Evolutionary conservation across 805 yeast species (phyloP), one percentile per base, ranked within the genome.

Genomic region (Kodamaea nitidulidarum): DNA sequence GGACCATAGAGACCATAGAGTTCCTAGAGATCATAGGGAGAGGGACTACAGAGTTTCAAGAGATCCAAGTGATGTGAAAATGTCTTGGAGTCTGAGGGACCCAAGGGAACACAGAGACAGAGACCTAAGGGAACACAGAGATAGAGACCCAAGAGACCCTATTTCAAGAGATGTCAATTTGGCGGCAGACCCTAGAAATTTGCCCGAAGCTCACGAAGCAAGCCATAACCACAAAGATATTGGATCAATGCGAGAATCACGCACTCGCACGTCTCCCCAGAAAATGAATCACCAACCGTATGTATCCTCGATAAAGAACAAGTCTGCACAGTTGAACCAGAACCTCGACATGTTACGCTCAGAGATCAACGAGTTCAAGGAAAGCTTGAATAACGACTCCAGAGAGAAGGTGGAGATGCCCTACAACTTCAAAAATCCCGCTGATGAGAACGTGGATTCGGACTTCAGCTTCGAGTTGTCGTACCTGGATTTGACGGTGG

Each of bases 361-460:
- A 17, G 74, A 68, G 44, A 67, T 68, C 44, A 67, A 68, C 44
- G 73, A 68, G 41, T 68, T 68, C 44, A 68, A 67, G 38, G 73
- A 67, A 39, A 65, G 69, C 39, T 55, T 68, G 43, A 57, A 58
- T 27, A 43, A 48, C 7, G 68, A 63, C 18, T 37, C 45, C 1
- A 26, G 17, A 6, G 39, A 24, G 15, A 39, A 33, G 27, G 29
- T 29, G 11, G 30, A 3, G 38, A 43, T 16, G 10, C 43, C 38
- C 2, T 30, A 36, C 20, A 24, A 28, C 29, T 30, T 29, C 33
- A 37, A 31, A 16, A 29, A 36, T 6, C 26, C 41, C 5, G 42
- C 46, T 15, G 21, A 29, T 20, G 36, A 37, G 16, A 35, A 29
- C 18, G 25, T 20, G 12, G 61, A 54, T 21, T 41, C 54, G 0